Base-by-base conservation (phyloP, 225 moss, liverwort and hornwort species). In the Marchantia polymorpha region DNA sequence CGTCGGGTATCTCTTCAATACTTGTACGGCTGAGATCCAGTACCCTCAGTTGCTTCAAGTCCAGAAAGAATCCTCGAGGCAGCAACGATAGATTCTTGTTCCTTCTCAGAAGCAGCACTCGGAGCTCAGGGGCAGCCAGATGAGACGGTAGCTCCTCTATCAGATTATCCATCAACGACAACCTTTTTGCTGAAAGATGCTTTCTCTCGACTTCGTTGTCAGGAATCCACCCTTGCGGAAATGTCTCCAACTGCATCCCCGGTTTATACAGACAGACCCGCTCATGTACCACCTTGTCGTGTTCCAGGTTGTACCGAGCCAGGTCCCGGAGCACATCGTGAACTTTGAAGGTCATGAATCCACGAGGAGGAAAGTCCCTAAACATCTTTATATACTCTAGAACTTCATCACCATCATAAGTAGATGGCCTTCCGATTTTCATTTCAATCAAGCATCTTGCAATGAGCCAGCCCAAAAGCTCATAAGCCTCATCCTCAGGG, bases 241-340 rank as follows among this genome's bases (percentile, higher is more conserved):
- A 85, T 0, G 23, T 5, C 6, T 29, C 74, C 74, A 85, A 27
- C 47, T 79, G 47, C 79, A 68, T 48, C 1, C 88, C 85, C 49
- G 85, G 83, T 73, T 88, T 77, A 66, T 85, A 88, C 64, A 85
- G 69, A 25, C 87, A 87, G 76, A 74, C 50, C 71, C 83, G 30
- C 76, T 81, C 26, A 50, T 75, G 12, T 0, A 72, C 4, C 56
- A 71, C 8, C 0, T 31, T 10, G 5, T 85, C 68, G 65, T 81
- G 83, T 64, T 85, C 77, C 25, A 88, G 54, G 11, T 81, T 86
- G 75, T 86, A 10, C 67, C 86, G 88, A 19, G 69, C 74, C 58
- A 85, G n/a, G 47, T 88, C 86, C 29, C 88, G 81, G 11, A 88
- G 74, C 81, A 88, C 88, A 73, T 88, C 88, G 53, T 88, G 88